Conservation (phyloP, 140 eudicot genomes). For the Anethum foeniculum region DNA sequence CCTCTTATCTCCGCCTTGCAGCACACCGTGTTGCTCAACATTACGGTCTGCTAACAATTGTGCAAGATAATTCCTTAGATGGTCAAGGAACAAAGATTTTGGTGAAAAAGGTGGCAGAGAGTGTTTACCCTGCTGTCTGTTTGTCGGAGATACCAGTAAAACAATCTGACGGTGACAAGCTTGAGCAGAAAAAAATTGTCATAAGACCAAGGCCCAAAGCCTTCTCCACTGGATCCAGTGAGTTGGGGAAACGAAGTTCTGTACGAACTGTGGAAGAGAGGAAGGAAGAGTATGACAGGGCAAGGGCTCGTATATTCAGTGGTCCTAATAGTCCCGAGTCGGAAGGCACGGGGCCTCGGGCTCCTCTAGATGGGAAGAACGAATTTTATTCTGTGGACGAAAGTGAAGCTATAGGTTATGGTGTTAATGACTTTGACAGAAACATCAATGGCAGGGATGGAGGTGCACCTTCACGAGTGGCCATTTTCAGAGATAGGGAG, state of each 20-base stretch:
- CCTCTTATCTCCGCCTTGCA: conserved; percentile 93
- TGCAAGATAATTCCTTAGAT: conserved; percentile 51
- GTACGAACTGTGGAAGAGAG: conserved; percentile 79
- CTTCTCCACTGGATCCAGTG: conserved; percentile 39
- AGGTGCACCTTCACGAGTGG: conserved; percentile 64
- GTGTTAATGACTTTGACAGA: conserved; percentile 35
- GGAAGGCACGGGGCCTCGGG: conserved; percentile 29
- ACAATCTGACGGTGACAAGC: conserved; percentile 52
- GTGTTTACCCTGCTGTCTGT: conserved; percentile 46
- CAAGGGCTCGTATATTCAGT: conserved; percentile 85
- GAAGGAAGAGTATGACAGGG: conserved; percentile 91
- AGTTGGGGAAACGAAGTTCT: conserved; percentile 40
- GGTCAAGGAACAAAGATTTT: conserved; percentile 62
- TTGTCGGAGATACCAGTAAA: conserved; percentile 67
- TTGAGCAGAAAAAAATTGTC: conserved; percentile 59
- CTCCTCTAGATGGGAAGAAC: conserved; percentile 38
- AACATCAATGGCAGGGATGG: conserved; percentile 40
- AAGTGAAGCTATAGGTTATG: conserved; percentile 32
- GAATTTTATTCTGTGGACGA: conserved; percentile 38
- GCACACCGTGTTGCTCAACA: conserved; percentile 99
- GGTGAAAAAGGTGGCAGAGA: conserved; percentile 51
- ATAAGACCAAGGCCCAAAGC: conserved; percentile 59
- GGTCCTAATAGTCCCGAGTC: conserved; percentile 43
- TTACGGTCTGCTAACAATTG: conserved; percentile 72
- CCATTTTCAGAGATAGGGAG: conserved; percentile 87